These are phyloP conservation scores for Tuber umbilicatum DNA, from an alignment of 495 filamentous ascomycete species.

Conservation along the genomic window DNA sequence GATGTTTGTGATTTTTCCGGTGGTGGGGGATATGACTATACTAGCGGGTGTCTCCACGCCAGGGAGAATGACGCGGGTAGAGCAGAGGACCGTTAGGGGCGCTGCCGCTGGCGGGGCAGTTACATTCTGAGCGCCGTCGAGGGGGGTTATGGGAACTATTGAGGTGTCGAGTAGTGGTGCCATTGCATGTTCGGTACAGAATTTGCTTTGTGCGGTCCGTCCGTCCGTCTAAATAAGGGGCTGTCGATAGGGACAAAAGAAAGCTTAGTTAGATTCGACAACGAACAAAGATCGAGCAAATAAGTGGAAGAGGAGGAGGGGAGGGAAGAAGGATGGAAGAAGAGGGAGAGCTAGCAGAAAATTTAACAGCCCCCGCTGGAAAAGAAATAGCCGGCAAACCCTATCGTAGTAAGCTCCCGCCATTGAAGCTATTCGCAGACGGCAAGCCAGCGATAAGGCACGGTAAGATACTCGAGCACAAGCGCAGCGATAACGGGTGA, in stretches of 20 bases:
- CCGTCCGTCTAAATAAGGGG: slow-evolving; percentile 10
- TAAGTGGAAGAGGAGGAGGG: not conserved
- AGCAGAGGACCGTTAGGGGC: slow-evolving; percentile 66
- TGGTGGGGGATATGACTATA: slow-evolving; percentile 65
- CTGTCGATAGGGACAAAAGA: not conserved
- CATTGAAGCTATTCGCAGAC: not conserved
- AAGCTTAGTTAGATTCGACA: slow-evolving; percentile 17
- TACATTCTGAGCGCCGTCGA: not conserved
- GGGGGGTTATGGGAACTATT: slow-evolving; percentile 18
- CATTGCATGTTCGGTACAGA: slow-evolving; percentile 24
- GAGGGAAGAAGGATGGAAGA: slow-evolving; percentile 10
- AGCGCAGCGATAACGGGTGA: slow-evolving; percentile 5
- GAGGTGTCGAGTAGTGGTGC: slow-evolving; percentile 34
- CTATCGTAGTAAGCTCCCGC: not conserved
- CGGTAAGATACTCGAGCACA: not conserved
- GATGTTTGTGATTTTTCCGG: slow-evolving; percentile 79
- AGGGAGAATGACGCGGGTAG: slow-evolving; percentile 73
- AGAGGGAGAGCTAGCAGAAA: not conserved
- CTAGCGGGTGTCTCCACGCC: slow-evolving; percentile 61
- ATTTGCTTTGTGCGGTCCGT: not conserved
- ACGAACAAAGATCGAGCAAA: slow-evolving; percentile 12
- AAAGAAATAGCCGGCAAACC: slow-evolving; percentile 6
- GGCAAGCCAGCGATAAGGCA: not conserved
- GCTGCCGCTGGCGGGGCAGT: slow-evolving; percentile 34
- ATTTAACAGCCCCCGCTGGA: not conserved